Conservation (phyloP, 306 rosid species). For the Mimosa bimucronata region DNA sequence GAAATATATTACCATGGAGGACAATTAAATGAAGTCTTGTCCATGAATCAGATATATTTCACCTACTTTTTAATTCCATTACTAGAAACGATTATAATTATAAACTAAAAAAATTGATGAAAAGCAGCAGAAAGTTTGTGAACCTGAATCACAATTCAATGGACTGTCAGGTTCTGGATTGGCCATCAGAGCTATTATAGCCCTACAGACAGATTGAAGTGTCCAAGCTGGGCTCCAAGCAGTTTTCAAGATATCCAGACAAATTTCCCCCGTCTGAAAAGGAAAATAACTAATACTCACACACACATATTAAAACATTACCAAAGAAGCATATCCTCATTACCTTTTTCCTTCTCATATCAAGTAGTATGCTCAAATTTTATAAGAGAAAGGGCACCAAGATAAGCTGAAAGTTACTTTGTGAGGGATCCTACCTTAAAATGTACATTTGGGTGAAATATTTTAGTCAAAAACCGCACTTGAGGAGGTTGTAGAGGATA, state of each 20-base stretch:
- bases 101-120: not conserved
- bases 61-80: not conserved
- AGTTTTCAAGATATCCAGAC: slow-evolving; percentile 94
- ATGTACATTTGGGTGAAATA: slow-evolving; percentile 98
- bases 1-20: slow-evolving; percentile 7
- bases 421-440: slow-evolving; percentile 65
- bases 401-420: not conserved
- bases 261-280: slow-evolving; percentile 88
- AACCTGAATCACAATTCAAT: slow-evolving; percentile 94
- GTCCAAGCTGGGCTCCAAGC: slow-evolving; percentile 99
- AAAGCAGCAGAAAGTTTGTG: not conserved
- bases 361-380: not conserved
- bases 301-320: not conserved
- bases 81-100: not conserved
- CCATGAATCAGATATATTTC: not conserved
- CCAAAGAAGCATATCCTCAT: not conserved
- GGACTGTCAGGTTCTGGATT: slow-evolving; percentile 99
- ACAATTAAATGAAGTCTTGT: not conserved
- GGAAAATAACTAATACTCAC: slow-evolving; percentile 12
- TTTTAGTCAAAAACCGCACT: slow-evolving; percentile 95
- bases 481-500: slow-evolving; percentile 98
- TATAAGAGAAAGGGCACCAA: slow-evolving; percentile 5
- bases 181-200: slow-evolving; percentile 97
- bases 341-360: not conserved
- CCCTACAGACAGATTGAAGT: slow-evolving; percentile 97